These are phyloP conservation scores for Thelonectria blattea DNA, from an alignment of 2,329 filamentous ascomycete species.

Conservation along the genomic window DNA sequence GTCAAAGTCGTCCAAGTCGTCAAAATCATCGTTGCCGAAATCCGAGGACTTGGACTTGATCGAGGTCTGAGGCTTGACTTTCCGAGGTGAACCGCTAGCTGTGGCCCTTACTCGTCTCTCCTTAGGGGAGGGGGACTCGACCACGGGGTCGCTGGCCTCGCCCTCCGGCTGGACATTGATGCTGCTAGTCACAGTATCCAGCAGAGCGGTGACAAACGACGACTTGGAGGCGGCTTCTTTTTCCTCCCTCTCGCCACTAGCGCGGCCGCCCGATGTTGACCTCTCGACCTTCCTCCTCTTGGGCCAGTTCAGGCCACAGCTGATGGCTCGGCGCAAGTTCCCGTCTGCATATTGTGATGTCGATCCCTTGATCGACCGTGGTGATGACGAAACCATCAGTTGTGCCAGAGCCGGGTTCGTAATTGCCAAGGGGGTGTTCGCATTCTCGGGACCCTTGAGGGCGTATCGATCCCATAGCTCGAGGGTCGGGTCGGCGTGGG, in stretches of 20 bases:
- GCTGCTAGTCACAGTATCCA: slow-evolving; percentile 68
- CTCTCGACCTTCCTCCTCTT: slow-evolving; percentile 70
- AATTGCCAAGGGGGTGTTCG: slow-evolving; percentile 51
- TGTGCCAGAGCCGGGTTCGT: slow-evolving; percentile 66
- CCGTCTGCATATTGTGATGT: slow-evolving; percentile 49
- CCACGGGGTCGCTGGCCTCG: slow-evolving; percentile 38
- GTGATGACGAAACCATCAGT: slow-evolving; percentile 73
- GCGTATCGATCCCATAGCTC: slow-evolving; percentile 82
- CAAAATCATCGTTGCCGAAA: slow-evolving; percentile 62
- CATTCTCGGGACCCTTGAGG: slow-evolving; percentile 50
- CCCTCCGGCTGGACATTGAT: slow-evolving; percentile 51
- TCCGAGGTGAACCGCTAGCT: slow-evolving; percentile 33
- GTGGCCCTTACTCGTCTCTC: slow-evolving; percentile 43
- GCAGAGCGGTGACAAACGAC: slow-evolving; percentile 64
- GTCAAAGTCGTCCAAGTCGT: slow-evolving; percentile 68
- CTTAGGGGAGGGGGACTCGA: slow-evolving; percentile 53
- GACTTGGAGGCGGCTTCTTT: slow-evolving; percentile 60
- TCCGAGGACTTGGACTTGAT: slow-evolving; percentile 47
- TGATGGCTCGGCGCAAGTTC: slow-evolving; percentile 67
- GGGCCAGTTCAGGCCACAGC: slow-evolving; percentile 73
- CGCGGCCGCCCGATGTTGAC: slow-evolving; percentile 46
- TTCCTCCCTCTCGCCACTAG: slow-evolving; percentile 44
- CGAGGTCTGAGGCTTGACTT: slow-evolving; percentile 20
- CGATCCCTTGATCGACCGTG: slow-evolving; percentile 59
- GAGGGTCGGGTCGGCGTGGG: slow-evolving; percentile 73